These are phyloP conservation scores for Yamadazyma laniorum DNA, from an alignment of 805 yeast genomes.

Conservation along the genomic window DNA sequence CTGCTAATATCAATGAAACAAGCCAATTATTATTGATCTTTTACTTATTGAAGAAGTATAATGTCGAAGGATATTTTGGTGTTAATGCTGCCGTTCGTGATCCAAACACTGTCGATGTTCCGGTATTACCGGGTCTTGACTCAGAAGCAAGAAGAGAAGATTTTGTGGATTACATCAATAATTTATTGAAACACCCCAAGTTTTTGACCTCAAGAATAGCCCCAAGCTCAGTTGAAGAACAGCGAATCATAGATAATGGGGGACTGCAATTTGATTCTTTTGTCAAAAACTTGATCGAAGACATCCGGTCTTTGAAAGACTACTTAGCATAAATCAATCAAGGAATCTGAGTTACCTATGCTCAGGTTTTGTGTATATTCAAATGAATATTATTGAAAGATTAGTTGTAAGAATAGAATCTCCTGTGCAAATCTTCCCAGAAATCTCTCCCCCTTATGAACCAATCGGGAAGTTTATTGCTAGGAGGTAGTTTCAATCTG, in stretches of 20 bases:
- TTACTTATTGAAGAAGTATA: slow-evolving; percentile 52
- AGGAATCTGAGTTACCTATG: not conserved
- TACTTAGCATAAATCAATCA: slow-evolving; percentile 7
- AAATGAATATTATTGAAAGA: not conserved
- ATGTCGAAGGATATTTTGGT: slow-evolving; percentile 47
- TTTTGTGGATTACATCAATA: slow-evolving; percentile 60
- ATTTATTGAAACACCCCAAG: slow-evolving; percentile 83
- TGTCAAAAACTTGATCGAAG: slow-evolving; percentile 33
- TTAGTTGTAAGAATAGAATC: slow-evolving; percentile 1
- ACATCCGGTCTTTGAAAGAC: slow-evolving; percentile 36
- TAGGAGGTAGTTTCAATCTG: slow-evolving; percentile 57
- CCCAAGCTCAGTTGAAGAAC: slow-evolving; percentile 66
- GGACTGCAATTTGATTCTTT: slow-evolving; percentile 26
- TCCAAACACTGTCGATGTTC: slow-evolving; percentile 23
- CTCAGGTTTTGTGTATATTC: not conserved
- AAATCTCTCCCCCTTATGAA: slow-evolving; percentile 58
- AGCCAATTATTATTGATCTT: slow-evolving; percentile 64
- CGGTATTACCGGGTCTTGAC: slow-evolving; percentile 59
- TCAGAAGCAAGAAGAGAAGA: slow-evolving; percentile 56
- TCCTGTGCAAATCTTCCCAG: slow-evolving; percentile 55
- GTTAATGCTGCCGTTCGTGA: slow-evolving; percentile 11
- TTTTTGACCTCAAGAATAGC: slow-evolving; percentile 67
- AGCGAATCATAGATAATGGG: slow-evolving; percentile 51
- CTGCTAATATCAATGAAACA: slow-evolving; percentile 39
- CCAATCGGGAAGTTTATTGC: slow-evolving; percentile 71